phyloP scores from a whole-genome alignment of 176 grass and related monocot genomes.

The Eleusine coracana region DNA sequence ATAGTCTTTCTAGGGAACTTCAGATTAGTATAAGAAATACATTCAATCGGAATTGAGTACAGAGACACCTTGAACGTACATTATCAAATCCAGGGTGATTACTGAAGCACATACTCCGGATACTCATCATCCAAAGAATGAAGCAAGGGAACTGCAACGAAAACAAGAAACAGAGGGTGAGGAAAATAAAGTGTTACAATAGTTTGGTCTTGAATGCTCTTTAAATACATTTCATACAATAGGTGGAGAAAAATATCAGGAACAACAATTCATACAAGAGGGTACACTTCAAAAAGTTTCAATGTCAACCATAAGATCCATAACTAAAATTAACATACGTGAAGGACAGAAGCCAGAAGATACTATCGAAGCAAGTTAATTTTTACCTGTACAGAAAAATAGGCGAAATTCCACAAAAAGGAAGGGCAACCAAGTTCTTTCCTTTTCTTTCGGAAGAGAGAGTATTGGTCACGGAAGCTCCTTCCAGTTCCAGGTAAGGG shows the following conservation, averaged over 20 bases:
- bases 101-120: constrained; percentile 77
- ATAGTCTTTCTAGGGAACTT: constrained; percentile 36
- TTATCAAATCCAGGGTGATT: constrained; percentile 80
- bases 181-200: not conserved
- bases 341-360: not conserved
- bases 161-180: constrained; percentile 11
- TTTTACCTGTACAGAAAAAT: constrained; percentile 78
- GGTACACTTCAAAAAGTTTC: not conserved
- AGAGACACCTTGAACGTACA: constrained; percentile 64
- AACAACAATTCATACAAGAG: not conserved
- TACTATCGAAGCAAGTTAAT: constrained; percentile 25
- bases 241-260: not conserved
- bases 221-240: not conserved
- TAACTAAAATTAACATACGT: constrained; percentile 28
- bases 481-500: constrained; percentile 67
- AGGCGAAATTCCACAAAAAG: constrained; percentile 88
- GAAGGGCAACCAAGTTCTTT: constrained; percentile 81
- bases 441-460: constrained; percentile 69
- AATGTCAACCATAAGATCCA: not conserved
- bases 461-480: constrained; percentile 60
- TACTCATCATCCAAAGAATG: constrained; percentile 81
- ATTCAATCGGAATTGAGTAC: constrained; percentile 14
- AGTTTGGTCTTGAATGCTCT: constrained; percentile 3
- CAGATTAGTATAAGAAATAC: constrained; percentile 9
- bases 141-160: constrained; percentile 72